Base-by-base conservation (phyloP, 1,284 basidiomycete species). In the Ustanciosporium gigantosporum region DNA sequence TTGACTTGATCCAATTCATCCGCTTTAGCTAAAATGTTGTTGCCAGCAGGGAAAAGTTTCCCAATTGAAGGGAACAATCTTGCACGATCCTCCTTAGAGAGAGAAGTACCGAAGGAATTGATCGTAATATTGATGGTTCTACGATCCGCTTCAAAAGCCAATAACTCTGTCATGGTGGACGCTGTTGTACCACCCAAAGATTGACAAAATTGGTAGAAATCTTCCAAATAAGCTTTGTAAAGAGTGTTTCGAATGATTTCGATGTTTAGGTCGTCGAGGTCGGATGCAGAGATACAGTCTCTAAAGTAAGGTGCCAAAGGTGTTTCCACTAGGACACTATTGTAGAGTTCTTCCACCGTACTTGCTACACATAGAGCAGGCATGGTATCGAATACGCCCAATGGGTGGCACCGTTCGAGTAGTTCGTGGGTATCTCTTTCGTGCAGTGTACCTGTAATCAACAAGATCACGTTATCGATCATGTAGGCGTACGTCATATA, bases 201-300 rank as follows among this genome's bases (percentile, higher is more conserved):
- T 43, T 84, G 80, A 77, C 87, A 89, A 80, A 90, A 98, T 57
- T 83, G 79, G 81, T 93, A 85, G 79, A 98, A 99, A 80, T 99
- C 95, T 79, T 97, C 94, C 49, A 99, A 87, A 81, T 99, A 99
- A 14, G 93, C 89, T 80, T 96, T 97, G 85, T 98, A 98, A 36
- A 99, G 88, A n/a, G 94, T 93, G 81, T 98, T 98, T 37, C 95
- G 90, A 79, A 99, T 94, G 80, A 99, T 97, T 82, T 99, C 95
- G 73, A 99, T 98, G 82, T 99, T 97, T 62, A 98, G 86, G 79
- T 98, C 95, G 78, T 98, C 95, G 31, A 99, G 85, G 78, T 99
- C 95, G 25, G 90, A 86, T 7, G 94, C 94, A 20, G 91, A 89
- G 36, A 98, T 84, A 79, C 93, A 96, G 71, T 92, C 88, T 27